A percentile compares a stretch with the other conserved stretches of the same genome.
Evolutionary conservation across 2,329 filamentous ascomycete genomes (phyloP).

Genomic region (Thielaviopsis populi): DNA sequence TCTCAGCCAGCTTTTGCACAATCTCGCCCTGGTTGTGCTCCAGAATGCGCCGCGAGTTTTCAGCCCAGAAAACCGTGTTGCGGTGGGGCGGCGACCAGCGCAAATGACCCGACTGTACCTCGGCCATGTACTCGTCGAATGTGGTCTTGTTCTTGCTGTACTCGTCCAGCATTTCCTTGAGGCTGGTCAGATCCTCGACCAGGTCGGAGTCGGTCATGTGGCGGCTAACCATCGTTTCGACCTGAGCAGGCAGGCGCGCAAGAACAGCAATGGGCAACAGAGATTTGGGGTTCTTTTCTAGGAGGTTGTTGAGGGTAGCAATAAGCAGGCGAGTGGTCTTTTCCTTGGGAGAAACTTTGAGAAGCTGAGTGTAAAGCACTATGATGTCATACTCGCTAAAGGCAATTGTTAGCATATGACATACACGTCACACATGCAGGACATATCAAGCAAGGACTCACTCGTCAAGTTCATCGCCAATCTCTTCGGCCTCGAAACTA

Average conservation of each 20-base stretch:
- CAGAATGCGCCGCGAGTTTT: slow-evolving; percentile 76
- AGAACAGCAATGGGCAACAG: slow-evolving; percentile 74
- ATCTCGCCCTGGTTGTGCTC: slow-evolving; percentile 69
- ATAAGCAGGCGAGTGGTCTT: slow-evolving; percentile 90
- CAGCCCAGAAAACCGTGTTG: slow-evolving; percentile 75
- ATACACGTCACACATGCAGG: neutral
- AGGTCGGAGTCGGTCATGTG: slow-evolving; percentile 51
- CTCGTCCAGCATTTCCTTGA: slow-evolving; percentile 50
- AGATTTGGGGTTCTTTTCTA: slow-evolving; percentile 53
- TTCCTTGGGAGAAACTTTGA: slow-evolving; percentile 88
- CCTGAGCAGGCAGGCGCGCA: slow-evolving; percentile 58
- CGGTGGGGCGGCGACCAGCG: slow-evolving; percentile 88
- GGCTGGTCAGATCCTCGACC: slow-evolving; percentile 43
- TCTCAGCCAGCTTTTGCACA: slow-evolving; percentile 68
- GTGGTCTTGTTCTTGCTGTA: slow-evolving; percentile 59
- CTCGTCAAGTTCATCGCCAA: slow-evolving; percentile 69
- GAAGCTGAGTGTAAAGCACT: slow-evolving; percentile 77
- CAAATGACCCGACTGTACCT: slow-evolving; percentile 72
- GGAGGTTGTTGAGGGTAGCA: slow-evolving; percentile 77
- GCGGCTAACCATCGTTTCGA: slow-evolving; percentile 46
- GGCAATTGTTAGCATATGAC: neutral
- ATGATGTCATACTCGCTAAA: slow-evolving; percentile 81
- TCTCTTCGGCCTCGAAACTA: slow-evolving; percentile 71
- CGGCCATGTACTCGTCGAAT: slow-evolving; percentile 78
- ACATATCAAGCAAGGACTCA: slow-evolving; percentile 30